Percentiles rank a stretch among this genome's conserved stretches.
Evolutionary conservation across 805 yeast species (phyloP).

Genomic region (Saccharomyces kudriavzevii): DNA sequence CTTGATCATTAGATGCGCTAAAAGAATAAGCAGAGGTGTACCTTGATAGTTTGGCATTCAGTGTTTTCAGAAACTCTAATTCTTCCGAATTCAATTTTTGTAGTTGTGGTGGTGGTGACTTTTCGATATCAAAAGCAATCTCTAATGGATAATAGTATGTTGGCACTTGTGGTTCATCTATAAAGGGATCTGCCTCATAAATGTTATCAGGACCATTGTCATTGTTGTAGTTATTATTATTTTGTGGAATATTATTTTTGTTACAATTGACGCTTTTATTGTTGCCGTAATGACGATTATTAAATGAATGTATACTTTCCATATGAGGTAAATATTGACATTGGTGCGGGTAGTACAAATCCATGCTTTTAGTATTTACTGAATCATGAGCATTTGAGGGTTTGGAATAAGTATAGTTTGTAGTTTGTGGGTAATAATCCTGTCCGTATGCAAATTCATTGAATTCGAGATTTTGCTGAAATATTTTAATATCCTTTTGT

Average conservation of each 20-base stretch:
- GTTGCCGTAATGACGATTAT: background rate
- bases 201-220: background rate
- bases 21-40: conserved; percentile 16
- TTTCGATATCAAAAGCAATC: background rate
- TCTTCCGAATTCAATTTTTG: background rate
- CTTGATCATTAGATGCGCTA: conserved; percentile 18
- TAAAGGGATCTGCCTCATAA: background rate
- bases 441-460: background rate
- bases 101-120: background rate
- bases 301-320: background rate
- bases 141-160: background rate
- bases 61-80: conserved; percentile 8
- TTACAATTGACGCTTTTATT: background rate
- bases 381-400: background rate
- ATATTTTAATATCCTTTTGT: background rate
- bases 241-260: background rate
- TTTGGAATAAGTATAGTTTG: background rate
- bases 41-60: conserved; percentile 17
- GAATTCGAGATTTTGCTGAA: background rate
- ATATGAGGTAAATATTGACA: background rate
- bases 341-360: background rate
- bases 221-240: background rate
- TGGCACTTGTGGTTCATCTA: background rate
- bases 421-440: background rate
- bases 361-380: background rate